Percentiles rank a stretch among this genome's conserved stretches.
Conservation (phyloP, 1,284 basidiomycete genomes). For the Malassezia nana region DNA sequence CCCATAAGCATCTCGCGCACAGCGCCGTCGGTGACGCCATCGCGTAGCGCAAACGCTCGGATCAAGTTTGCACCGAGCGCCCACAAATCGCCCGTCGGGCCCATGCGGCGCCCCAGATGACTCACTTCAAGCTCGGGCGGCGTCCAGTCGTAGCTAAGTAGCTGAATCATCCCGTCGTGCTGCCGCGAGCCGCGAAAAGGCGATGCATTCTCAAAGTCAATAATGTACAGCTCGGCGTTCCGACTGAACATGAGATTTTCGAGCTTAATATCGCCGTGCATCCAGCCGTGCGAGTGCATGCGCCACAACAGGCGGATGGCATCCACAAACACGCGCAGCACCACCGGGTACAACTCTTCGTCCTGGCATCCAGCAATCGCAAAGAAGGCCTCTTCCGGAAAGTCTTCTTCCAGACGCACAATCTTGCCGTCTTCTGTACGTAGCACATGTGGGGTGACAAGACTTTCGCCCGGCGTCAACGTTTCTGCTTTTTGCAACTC, state of each 20-base stretch:
- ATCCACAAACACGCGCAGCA: conserved; percentile 33
- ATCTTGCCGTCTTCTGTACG: conserved; percentile 39
- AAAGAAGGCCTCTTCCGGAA: conserved; percentile 46
- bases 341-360: conserved; percentile 33
- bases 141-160: conserved; percentile 43
- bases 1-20: conserved; percentile 37
- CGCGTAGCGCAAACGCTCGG: conserved; percentile 39
- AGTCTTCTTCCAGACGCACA: conserved; percentile 42
- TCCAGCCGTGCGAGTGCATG: conserved; percentile 41
- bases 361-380: conserved; percentile 45
- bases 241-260: conserved; percentile 46
- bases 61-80: conserved; percentile 43
- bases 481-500: conserved; percentile 46
- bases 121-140: conserved; percentile 38
- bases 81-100: conserved; percentile 40
- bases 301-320: conserved; percentile 29
- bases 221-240: conserved; percentile 30
- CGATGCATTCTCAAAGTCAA: conserved; percentile 46
- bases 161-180: conserved; percentile 37
- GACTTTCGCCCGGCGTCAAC: conserved; percentile 12
- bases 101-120: conserved; percentile 34
- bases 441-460: conserved; percentile 27
- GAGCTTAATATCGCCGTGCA: conserved; percentile 46
- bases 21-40: conserved; percentile 31
- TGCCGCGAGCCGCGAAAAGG: conserved; percentile 37